Evolutionary conservation across 768 basidiomycete species (phyloP), one percentile per base, ranked within the genome.

Genomic region (Dendrothele bispora): DNA sequence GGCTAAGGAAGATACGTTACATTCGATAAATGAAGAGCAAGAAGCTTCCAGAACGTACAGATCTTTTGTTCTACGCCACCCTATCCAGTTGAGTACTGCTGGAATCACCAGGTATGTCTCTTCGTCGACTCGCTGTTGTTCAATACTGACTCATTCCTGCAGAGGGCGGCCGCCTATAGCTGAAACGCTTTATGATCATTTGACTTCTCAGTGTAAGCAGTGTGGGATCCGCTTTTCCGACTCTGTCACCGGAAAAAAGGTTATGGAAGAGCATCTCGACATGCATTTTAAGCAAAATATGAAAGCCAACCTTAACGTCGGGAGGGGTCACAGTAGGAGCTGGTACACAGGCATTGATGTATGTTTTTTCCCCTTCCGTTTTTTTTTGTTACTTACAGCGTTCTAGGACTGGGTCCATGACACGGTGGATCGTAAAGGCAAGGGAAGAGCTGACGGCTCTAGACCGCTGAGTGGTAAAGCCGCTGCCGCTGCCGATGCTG

Each of bases 281-380:
- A 88, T 91, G 87, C 95, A 99, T 66, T 98, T 97, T 70, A 78
- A 85, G 62, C 88, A 95, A 63, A 98, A 98, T 60, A 80, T 87
- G 50, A 89, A 88, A 64, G 83, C 85, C 22, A 83, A 75, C 58
- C 86, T 88, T 63, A 84, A 83, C 34, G 68, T 80, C 15, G 92
- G 90, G 0, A 79, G 95, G 50, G 93, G 92, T 29, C 86, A 93
- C 56, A 90, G 87, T 57, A 79, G 95, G 21, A 87, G 88, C 57
- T 98, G 95, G 95, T 91, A 94, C 49, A 75, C 90, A 43, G 73
- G 79, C 52, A 71, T 83, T 50, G 90, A 95, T 70, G 93, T 95
- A 67, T 47, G 86, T 69, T 30, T 5, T 40, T 43, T 3, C 24
- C 39, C n/a, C 42, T 53, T 17, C 32, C 17, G 3, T 46, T 46